Evolutionary conservation across 2,329 filamentous ascomycete genomes (phyloP).

Genomic region (Bimuria novae-zelandiae): DNA sequence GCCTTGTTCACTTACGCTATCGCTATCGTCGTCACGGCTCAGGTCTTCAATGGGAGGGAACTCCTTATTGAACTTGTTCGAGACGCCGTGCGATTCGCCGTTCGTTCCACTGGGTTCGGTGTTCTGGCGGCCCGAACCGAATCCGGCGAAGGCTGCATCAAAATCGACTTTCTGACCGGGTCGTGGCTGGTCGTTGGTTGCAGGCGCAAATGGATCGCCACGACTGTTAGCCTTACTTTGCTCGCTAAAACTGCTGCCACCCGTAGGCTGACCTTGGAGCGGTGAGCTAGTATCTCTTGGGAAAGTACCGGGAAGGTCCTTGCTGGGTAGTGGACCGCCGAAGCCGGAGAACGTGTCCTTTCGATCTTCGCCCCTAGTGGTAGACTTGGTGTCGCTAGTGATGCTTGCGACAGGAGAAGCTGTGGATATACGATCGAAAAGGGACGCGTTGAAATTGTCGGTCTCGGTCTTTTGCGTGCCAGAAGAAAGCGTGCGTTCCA

Average conservation of each 20-base stretch:
- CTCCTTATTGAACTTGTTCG: constrained; percentile 69
- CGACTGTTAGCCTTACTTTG: constrained; percentile 49
- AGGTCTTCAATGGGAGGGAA: constrained; percentile 94
- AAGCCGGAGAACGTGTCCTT: constrained; percentile 49
- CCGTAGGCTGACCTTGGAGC: constrained; percentile 55
- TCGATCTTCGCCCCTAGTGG: constrained; percentile 41
- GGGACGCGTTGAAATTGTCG: constrained; percentile 41
- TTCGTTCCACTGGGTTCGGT: constrained; percentile 46
- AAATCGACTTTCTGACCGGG: constrained; percentile 73
- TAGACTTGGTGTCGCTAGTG: constrained; percentile 46
- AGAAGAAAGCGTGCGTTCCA: constrained; percentile 32
- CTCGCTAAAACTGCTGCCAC: constrained; percentile 54
- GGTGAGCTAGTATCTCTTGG: constrained; percentile 47
- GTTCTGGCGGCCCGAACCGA: constrained; percentile 59
- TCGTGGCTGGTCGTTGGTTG: constrained; percentile 38
- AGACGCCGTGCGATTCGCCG: constrained; percentile 34
- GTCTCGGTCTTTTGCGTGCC: constrained; percentile 43
- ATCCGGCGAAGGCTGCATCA: constrained; percentile 81
- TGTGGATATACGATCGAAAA: constrained; percentile 45
- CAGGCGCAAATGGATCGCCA: constrained; percentile 48
- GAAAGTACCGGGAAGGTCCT: constrained; percentile 56
- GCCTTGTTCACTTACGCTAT: constrained; percentile 68
- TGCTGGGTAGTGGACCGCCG: constrained; percentile 34
- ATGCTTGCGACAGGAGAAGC: constrained; percentile 48
- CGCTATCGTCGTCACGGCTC: constrained; percentile 81